phyloP scores from a whole-genome alignment of 2,329 filamentous ascomycete species.

The Penicillium hesseltinei region DNA sequence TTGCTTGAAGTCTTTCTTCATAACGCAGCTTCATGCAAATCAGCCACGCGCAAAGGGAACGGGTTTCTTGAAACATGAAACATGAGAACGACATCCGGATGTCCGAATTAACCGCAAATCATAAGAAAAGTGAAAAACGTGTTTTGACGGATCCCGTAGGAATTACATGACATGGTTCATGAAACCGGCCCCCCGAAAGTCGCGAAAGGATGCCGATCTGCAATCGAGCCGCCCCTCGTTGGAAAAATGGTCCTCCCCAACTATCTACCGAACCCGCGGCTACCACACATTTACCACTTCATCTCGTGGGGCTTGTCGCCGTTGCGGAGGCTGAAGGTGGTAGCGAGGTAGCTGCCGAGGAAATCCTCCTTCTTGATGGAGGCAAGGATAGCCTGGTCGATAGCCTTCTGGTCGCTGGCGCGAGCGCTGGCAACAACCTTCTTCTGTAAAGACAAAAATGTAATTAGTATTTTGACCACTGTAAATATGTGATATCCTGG shows the following conservation, averaged over 20 bases:
- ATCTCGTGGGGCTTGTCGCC: constrained; percentile 99
- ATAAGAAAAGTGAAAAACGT: constrained; percentile 30
- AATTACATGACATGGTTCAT: constrained; percentile 43
- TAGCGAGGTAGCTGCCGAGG: constrained; percentile 88
- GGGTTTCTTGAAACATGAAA: constrained; percentile 30
- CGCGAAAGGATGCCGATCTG: constrained; percentile 33
- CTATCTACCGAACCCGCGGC: constrained; percentile 43
- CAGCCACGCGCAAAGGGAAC: constrained; percentile 32
- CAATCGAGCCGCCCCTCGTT: constrained; percentile 38
- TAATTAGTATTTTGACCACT: constrained; percentile 11
- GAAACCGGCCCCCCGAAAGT: constrained; percentile 34
- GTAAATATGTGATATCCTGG: not conserved
- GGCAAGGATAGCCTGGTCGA: constrained; percentile 94
- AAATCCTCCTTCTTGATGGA: constrained; percentile 98
- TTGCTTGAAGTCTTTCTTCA: constrained; percentile 31
- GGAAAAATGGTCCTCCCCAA: constrained; percentile 39
- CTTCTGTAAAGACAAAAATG: constrained; percentile 64
- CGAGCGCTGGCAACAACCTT: constrained; percentile 91
- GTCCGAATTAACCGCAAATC: constrained; percentile 36
- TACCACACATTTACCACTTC: constrained; percentile 76
- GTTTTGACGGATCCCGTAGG: constrained; percentile 36
- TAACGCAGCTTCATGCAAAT: constrained; percentile 37
- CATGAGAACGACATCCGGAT: constrained; percentile 31
- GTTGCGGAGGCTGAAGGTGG: constrained; percentile 97
- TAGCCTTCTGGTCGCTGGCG: constrained; percentile 94